Evolutionary conservation across 2,329 filamentous ascomycete species (phyloP).

Genomic region (Blastomyces percursus): DNA sequence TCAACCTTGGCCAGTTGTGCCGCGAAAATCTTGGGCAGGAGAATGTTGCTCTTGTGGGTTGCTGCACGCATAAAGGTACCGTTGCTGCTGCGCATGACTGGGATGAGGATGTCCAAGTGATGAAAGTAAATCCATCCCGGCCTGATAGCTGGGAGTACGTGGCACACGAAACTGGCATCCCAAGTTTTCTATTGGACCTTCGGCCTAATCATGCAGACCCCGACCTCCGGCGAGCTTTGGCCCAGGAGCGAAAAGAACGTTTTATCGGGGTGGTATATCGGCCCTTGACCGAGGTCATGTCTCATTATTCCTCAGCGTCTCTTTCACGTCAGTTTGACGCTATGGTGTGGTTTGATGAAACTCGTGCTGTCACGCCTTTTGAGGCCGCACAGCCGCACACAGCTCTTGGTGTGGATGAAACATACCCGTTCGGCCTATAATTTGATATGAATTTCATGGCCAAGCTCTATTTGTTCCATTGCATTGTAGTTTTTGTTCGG

Average conservation of each 20-base stretch:
- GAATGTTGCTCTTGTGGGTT: constrained; percentile 38
- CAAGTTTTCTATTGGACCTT: constrained; percentile 39
- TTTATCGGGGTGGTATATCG: constrained; percentile 46
- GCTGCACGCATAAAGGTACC: constrained; percentile 41
- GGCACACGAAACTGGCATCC: constrained; percentile 38
- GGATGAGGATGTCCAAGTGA: constrained; percentile 42
- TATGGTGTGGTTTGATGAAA: constrained; percentile 42
- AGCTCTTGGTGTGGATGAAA: constrained; percentile 36
- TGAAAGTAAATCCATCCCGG: constrained; percentile 38
- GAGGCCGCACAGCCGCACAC: constrained; percentile 38
- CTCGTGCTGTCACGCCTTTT: constrained; percentile 36
- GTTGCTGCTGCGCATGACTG: constrained; percentile 43
- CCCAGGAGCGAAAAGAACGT: constrained; percentile 35
- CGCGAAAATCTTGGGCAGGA: constrained; percentile 34
- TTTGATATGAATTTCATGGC: neutral
- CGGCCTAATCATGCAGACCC: constrained; percentile 28
- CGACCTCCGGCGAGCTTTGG: constrained; percentile 28
- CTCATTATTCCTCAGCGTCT: constrained; percentile 40
- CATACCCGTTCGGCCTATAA: constrained; percentile 43
- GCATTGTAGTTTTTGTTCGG: neutral
- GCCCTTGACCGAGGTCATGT: constrained; percentile 39
- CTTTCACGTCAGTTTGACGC: constrained; percentile 42
- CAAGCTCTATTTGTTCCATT: neutral
- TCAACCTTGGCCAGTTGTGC: constrained; percentile 47
- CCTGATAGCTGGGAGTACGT: constrained; percentile 41